Evolutionary conservation across 176 grass and related monocot species (phyloP), one percentile per base, ranked within the genome.

Genomic region (Paspalum vaginatum): DNA sequence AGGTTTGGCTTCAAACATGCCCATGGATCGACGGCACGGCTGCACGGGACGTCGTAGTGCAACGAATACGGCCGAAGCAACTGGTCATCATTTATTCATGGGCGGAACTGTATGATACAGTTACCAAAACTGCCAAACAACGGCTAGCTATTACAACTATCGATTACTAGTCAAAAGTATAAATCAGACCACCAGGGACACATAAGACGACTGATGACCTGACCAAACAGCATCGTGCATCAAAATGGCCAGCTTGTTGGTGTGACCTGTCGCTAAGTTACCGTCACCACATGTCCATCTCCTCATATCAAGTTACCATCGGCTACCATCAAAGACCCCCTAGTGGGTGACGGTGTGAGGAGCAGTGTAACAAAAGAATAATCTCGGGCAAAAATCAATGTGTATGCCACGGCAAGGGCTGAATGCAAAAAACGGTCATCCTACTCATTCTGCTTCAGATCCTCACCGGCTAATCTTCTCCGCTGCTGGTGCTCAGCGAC

Each of bases 401-500:
- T 48, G 57, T 32, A 37, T 76, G 56, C 41, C 79, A 68, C 48
- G 47, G 51, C 68, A 55, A 70, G 60, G 57, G 56, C 5, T 32
- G 16, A 43, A 38, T 6, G n/a, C 0, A 7, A 67, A 82, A 76
- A 68, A 74, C 49, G 26, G 41, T 52, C 21, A 47, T 64, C 64
- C 83, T 91, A 93, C 18, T 80, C 22, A 64, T 74, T 25, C 71
- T 42, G 62, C 77, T 86, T 61, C 38, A 52, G 76, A 45, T 89
- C 90, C 75, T 77, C 57, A 48, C 85, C 81, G 40, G 92, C 92
- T 56, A 98, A 83, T 45, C 80, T 91, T 89, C 75, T 89, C 81
- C 96, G 87, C 79, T 98, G 96, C 79, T 95, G 83, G 88, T 98
- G 96, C 84, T 95, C 96, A 3, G 96, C 92, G 22, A 91, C 92